These are phyloP conservation scores for Trichoderma sp. DNA, from an alignment of 2,329 filamentous ascomycete species.

Conservation along the genomic window DNA sequence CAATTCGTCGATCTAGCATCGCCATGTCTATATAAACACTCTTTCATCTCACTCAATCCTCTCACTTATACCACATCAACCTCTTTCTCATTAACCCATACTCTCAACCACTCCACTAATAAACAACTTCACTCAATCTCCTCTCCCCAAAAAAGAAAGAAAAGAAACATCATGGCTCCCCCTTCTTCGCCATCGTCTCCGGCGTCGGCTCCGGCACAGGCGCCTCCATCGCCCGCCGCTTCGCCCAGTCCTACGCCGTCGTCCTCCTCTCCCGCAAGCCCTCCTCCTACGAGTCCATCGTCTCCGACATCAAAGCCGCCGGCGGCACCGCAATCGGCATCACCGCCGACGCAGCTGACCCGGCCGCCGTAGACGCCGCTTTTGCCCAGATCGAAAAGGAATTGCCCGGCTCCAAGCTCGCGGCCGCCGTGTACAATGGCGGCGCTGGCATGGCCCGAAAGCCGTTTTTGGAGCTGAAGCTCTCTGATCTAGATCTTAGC, in stretches of 20 bases:
- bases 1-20: neutral
- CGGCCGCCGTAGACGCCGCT: constrained; percentile 52
- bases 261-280: constrained; percentile 71
- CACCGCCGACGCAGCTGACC: constrained; percentile 50
- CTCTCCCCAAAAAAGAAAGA: neutral
- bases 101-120: neutral
- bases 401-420: constrained; percentile 55
- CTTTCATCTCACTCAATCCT: neutral
- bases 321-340: constrained; percentile 74
- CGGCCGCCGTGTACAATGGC: constrained; percentile 72
- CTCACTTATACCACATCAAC: neutral
- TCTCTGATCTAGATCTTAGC: constrained; percentile 51
- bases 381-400: constrained; percentile 64
- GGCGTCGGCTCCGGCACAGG: constrained; percentile 73
- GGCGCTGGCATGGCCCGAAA: constrained; percentile 52
- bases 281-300: constrained; percentile 65
- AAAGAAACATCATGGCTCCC: neutral
- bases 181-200: constrained; percentile 66
- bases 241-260: constrained; percentile 68
- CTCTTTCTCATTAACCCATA: no score
- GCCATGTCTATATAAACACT: neutral
- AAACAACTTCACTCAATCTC: neutral
- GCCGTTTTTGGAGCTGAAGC: constrained; percentile 59
- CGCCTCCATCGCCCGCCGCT: constrained; percentile 55
- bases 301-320: constrained; percentile 64